Percentiles rank a stretch among this genome's conserved stretches.
phyloP scores from a whole-genome alignment of 768 basidiomycete species.

The Lactarius tabidus region DNA sequence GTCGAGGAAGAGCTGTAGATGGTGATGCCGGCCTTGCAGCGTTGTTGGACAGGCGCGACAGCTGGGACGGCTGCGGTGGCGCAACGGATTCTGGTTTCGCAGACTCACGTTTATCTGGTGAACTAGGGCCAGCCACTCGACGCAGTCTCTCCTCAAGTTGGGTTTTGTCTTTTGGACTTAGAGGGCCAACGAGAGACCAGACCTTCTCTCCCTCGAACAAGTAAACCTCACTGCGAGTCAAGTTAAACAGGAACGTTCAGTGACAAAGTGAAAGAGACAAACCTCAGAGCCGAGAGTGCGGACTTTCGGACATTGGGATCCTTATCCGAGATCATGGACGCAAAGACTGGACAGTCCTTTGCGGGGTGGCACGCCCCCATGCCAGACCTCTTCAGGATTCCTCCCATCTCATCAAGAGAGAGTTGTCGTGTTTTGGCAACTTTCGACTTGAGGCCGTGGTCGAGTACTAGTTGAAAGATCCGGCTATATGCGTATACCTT shows the following conservation, averaged over 20 bases:
- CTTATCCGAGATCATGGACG: conserved; percentile 80
- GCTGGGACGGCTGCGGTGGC: conserved; percentile 42
- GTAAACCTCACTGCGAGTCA: conserved; percentile 64
- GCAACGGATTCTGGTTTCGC: conserved; percentile 41
- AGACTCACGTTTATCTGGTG: conserved; percentile 34
- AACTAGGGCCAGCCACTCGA: conserved; percentile 67
- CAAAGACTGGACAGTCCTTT: conserved; percentile 76
- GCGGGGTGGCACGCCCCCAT: conserved; percentile 74
- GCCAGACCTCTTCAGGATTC: conserved; percentile 76
- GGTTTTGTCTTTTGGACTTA: conserved; percentile 85
- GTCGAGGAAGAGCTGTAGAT: conserved; percentile 36
- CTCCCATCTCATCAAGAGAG: conserved; percentile 74
- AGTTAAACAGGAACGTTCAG: conserved; percentile 11
- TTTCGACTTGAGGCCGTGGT: conserved; percentile 86
- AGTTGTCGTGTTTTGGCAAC: conserved; percentile 90
- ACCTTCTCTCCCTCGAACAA: conserved; percentile 80
- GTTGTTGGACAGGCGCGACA: conserved; percentile 50
- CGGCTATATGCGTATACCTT: conserved; percentile 93
- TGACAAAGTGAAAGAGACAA: conserved; percentile 28
- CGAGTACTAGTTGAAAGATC: conserved; percentile 81
- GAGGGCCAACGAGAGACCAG: conserved; percentile 69
- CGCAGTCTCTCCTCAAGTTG: conserved; percentile 88
- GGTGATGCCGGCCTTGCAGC: conserved; percentile 51
- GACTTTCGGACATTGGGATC: conserved; percentile 88
- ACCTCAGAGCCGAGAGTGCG: conserved; percentile 79